Evolutionary conservation across 1,139 yeast species (phyloP).

Genomic region (Protomyces inouyei): DNA sequence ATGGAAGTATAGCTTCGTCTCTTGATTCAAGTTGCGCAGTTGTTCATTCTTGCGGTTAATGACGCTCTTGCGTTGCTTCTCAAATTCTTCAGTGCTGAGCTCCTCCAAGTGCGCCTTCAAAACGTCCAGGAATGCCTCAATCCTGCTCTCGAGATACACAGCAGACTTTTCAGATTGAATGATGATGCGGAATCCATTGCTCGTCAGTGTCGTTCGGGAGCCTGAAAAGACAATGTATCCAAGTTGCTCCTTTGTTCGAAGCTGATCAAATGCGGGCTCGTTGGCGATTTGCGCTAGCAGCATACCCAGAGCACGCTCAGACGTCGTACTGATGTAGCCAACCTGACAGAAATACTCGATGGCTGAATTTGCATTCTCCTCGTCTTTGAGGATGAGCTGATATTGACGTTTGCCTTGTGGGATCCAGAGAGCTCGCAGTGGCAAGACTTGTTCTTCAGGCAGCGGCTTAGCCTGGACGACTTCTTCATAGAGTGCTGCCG

Average conservation of each 20-base stretch:
- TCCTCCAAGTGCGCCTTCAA: conserved; percentile 43
- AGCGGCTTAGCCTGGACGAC: conserved; percentile 36
- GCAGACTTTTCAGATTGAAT: conserved; percentile 81
- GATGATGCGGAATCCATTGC: conserved; percentile 71
- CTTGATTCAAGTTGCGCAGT: conserved; percentile 72
- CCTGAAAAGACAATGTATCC: conserved; percentile 89
- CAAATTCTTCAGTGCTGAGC: conserved; percentile 59
- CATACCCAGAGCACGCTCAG: conserved; percentile 51
- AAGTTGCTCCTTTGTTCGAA: conserved; percentile 87
- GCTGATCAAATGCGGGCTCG: conserved; percentile 84
- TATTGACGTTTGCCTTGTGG: conserved; percentile 36
- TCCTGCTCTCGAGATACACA: conserved; percentile 68
- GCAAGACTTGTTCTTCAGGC: background rate
- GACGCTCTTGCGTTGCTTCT: conserved; percentile 64
- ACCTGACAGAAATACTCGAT: conserved; percentile 73
- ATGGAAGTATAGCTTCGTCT: conserved; percentile 60
- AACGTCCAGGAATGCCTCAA: conserved; percentile 55
- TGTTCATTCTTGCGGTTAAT: conserved; percentile 62
- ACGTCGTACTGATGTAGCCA: conserved; percentile 46
- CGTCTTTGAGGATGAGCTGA: conserved; percentile 55
- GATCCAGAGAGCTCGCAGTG: conserved; percentile 14
- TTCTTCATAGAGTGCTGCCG: conserved; percentile 45
- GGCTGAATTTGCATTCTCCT: conserved; percentile 74
- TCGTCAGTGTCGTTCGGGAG: conserved; percentile 60
- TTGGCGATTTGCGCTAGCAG: conserved; percentile 64